Evolutionary conservation across 2,329 filamentous ascomycete genomes (phyloP), one percentile per base, ranked within the genome.

Genomic region (Verticillium nubilum): DNA sequence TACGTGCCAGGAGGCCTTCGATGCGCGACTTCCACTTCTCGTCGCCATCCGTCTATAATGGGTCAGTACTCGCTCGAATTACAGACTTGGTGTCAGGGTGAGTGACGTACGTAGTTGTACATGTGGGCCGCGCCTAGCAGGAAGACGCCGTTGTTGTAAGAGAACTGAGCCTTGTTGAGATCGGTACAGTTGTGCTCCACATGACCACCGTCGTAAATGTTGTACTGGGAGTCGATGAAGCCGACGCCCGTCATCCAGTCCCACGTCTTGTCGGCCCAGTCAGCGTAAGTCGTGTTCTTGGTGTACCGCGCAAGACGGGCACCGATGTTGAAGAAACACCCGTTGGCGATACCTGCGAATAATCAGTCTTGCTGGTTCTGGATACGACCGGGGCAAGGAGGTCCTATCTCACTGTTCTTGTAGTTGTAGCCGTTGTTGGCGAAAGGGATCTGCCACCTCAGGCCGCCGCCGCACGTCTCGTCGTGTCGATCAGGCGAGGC

Each of bases 361-460:
- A 17, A 15, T 53, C 27, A 53, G 52, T 27, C 27, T 27, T 26
- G 6, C 52, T 13, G 27, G 13, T 19, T 27, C 4, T 27, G 17
- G 17, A 53, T 28, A 53, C 6, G 27, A 15, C 13, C 17, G 13
- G 25, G 2, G 3, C 5, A 10, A 12, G 26, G 19, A 19, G 50
- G 2, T 28, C 4, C 12, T 7, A 26, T 28, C 52, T n/a, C 26
- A 53, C 78, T 81, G 68, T 87, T 87, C 72, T 88, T 95, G 78
- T 93, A 92, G 68, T 87, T 82, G 71, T 90, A 95, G 27, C 91
- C 91, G 28, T 78, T 80, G 68, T 93, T 92, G 64, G 88, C 86
- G 1, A 83, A 77, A 59, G 86, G 90, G 61, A 94, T 89, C 76
- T 95, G 90, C 89, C 89, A 92, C 66, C 89, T 80, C 65, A 93